A percentile compares a stretch with the other conserved stretches of the same genome.
Evolutionary conservation across 225 moss, liverwort and hornwort genomes (phyloP).

Genomic region (Straminergon stramineum): DNA sequence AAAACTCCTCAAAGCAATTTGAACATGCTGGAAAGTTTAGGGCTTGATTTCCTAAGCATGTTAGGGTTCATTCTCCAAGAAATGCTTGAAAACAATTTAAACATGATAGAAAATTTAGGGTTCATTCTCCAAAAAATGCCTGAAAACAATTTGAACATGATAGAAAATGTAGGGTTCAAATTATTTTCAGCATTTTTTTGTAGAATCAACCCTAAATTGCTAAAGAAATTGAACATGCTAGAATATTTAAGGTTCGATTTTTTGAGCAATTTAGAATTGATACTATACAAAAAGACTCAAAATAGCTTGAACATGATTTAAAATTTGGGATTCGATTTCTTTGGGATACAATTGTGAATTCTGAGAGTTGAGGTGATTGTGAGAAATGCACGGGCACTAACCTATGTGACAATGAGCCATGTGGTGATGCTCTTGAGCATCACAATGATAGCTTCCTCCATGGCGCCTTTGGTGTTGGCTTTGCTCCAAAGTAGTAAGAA

Average conservation of each 20-base stretch:
- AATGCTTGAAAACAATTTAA: too few relatives aligned
- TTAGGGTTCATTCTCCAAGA: neutral
- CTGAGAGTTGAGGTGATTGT: neutral
- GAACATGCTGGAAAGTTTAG: neutral
- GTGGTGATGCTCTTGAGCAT: slow-evolving; percentile 47
- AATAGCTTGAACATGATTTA: neutral
- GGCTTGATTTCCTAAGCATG: neutral
- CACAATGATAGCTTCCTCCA: slow-evolving; percentile 42
- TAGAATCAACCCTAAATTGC: too few relatives aligned
- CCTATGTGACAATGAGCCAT: slow-evolving; percentile 54
- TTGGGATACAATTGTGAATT: neutral
- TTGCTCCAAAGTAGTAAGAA: slow-evolving; percentile 79
- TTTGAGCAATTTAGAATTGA: neutral
- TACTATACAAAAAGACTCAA: neutral
- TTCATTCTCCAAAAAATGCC: neutral
- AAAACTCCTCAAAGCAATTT: neutral
- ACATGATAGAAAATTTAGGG: too few relatives aligned
- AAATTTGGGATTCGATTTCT: neutral
- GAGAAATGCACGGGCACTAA: neutral
- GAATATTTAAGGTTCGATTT: neutral
- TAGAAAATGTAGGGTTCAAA: too few relatives aligned
- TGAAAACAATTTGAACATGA: too few relatives aligned
- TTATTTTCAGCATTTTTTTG: too few relatives aligned
- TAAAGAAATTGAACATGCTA: neutral
- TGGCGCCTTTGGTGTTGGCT: slow-evolving; percentile 61